Evolutionary conservation across 1,139 yeast species (phyloP).

Genomic region (Petasospora fabianii): DNA sequence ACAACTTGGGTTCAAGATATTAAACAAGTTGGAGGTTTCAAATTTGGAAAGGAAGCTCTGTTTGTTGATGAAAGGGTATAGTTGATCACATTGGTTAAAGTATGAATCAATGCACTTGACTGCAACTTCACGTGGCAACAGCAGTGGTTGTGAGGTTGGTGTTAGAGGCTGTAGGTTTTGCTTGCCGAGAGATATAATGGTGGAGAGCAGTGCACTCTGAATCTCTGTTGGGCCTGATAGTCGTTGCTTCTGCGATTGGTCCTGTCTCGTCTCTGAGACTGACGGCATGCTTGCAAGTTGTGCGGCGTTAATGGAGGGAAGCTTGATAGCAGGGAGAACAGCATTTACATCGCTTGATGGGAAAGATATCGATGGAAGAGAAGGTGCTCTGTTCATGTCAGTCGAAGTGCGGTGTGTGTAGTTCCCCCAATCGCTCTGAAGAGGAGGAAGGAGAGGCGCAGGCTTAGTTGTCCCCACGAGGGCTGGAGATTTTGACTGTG

Average conservation of each 20-base stretch:
- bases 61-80: slow-evolving; percentile 21
- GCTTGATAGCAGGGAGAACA: slow-evolving; percentile 7
- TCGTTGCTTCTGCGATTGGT: neutral
- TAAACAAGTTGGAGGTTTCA: slow-evolving; percentile 14
- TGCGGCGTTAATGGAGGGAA: slow-evolving; percentile 11
- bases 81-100: slow-evolving; percentile 15
- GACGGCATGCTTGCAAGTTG: slow-evolving; percentile 3
- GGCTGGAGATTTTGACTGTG: slow-evolving; percentile 1
- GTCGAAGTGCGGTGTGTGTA: slow-evolving; percentile 2
- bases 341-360: neutral
- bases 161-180: slow-evolving; percentile 11
- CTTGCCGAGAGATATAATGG: slow-evolving; percentile 21
- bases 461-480: too few species aligned
- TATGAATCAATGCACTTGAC: slow-evolving; percentile 16
- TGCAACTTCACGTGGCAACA: slow-evolving; percentile 17
- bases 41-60: slow-evolving; percentile 13
- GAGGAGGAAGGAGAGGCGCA: slow-evolving; percentile 13
- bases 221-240: slow-evolving; percentile 13
- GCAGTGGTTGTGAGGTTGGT: slow-evolving; percentile 9
- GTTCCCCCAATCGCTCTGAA: slow-evolving; percentile 3
- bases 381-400: neutral
- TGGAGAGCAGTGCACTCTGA: slow-evolving; percentile 22
- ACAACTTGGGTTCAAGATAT: slow-evolving; percentile 15
- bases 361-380: slow-evolving; percentile 4
- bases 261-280: neutral